Base-by-base conservation (phyloP, 2,329 filamentous ascomycete species). In the Penicillium psychrosexuale region DNA sequence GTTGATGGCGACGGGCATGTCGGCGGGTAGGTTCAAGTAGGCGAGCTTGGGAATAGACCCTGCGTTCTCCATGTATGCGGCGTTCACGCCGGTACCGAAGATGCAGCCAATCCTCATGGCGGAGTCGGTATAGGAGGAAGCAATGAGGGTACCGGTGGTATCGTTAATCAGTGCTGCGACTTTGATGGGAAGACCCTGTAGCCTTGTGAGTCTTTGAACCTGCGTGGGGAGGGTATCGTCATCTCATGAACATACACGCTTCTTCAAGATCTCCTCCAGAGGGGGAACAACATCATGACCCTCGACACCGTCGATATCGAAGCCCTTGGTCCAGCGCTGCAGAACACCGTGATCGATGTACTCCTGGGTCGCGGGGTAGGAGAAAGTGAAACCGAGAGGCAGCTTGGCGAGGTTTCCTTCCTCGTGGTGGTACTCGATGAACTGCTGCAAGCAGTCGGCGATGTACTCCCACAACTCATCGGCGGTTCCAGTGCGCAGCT, bases 21-120 rank as follows among this genome's bases (percentile, higher is more conserved):
- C 86, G 0, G 90, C 80, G 47, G 91, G 89, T 36, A 97, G 83
- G 68, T 95, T 94, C 81, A 96, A 84, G 77, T 97, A 86, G 11
- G 89, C 90, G 51, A 99, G 84, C 81, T 99, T 99, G 61, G 92
- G 93, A 61, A 99, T 91, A 12, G 88, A 90, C 61, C 91, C 91
- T 61, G 85, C 90, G 68, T 95, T 78, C 76, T 99, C 94, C 89
- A 99, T 96, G 79, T 99, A 99, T 37, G 94, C 94, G 38, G 93
- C 94, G 69, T 99, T 99, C 78, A 94, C 97, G 56, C 94, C 94
- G 12, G 94, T 99, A 66, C 94, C 94, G 68, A 99, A 99, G 71
- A 99, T 99, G 76, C 93, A 97, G 53, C 94, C 94, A 67, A 97
- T 94, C 77, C 86, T 91, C 84, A 97, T 95, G 64, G 87, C 85